These are phyloP conservation scores for Astragalus membranaceus DNA, from an alignment of 306 rosid species.

Conservation along the genomic window DNA sequence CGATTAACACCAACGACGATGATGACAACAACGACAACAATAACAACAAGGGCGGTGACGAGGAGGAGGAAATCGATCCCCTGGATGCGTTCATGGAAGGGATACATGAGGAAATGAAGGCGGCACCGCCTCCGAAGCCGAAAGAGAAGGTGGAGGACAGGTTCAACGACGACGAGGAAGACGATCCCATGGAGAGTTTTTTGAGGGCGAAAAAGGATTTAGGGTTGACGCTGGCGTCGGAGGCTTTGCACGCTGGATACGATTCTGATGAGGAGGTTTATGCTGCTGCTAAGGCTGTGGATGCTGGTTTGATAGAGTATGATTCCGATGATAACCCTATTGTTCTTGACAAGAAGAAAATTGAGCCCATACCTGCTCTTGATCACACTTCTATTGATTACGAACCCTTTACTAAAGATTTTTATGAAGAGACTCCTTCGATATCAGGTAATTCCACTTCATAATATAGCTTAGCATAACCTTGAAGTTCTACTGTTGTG, in stretches of 20 bases:
- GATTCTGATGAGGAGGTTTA: slow-evolving; percentile 97
- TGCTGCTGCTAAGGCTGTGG: slow-evolving; percentile 95
- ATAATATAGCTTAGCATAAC: background rate
- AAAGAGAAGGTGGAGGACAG: slow-evolving; percentile 65
- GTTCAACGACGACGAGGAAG: slow-evolving; percentile 75
- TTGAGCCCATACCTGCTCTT: slow-evolving; percentile 80
- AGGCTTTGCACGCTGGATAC: slow-evolving; percentile 81
- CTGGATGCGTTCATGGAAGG: slow-evolving; percentile 96
- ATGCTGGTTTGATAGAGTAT: slow-evolving; percentile 86
- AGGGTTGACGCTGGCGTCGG: slow-evolving; percentile 80
- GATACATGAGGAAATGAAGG: slow-evolving; percentile 80
- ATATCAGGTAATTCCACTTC: slow-evolving; percentile 51
- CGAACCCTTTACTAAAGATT: slow-evolving; percentile 79
- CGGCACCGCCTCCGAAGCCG: slow-evolving; percentile 66
- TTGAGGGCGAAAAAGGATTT: slow-evolving; percentile 84
- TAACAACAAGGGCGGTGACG: slow-evolving; percentile 6
- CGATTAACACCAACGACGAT: background rate
- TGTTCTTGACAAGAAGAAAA: slow-evolving; percentile 71
- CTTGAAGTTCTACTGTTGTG: background rate
- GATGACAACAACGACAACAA: background rate
- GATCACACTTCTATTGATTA: slow-evolving; percentile 84
- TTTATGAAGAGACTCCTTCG: slow-evolving; percentile 79
- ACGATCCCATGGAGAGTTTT: slow-evolving; percentile 90
- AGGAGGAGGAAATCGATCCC: slow-evolving; percentile 75
- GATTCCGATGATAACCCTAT: slow-evolving; percentile 91